Evolutionary conservation across 768 basidiomycete genomes (phyloP).

Genomic region (Wakefieldia striispora): DNA sequence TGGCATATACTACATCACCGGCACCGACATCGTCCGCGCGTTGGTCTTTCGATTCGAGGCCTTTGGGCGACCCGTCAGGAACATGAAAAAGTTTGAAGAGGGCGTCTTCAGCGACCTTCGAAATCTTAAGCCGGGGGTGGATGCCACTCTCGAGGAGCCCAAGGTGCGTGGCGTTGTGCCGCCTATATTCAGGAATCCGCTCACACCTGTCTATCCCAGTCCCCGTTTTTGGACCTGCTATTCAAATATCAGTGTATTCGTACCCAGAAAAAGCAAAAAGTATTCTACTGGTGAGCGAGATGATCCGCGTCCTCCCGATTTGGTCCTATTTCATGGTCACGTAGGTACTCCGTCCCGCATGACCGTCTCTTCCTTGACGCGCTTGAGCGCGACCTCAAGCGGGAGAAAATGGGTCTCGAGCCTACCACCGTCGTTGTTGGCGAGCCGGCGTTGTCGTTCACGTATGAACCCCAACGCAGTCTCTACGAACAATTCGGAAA

Average conservation of each 20-base stretch:
- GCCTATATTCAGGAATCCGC: neutral
- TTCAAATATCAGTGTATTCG: conserved; percentile 98
- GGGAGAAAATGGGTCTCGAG: conserved; percentile 88
- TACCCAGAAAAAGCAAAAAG: conserved; percentile 98
- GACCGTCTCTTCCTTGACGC: conserved; percentile 97
- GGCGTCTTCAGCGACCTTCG: conserved; percentile 92
- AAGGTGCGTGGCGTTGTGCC: conserved; percentile 55
- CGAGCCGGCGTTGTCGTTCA: conserved; percentile 87
- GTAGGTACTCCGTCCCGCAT: conserved; percentile 94
- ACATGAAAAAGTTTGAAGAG: conserved; percentile 98
- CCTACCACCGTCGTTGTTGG: conserved; percentile 74
- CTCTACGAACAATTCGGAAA: conserved; percentile 87
- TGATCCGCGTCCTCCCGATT: neutral
- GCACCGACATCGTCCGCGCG: conserved; percentile 94
- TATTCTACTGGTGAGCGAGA: conserved; percentile 86
- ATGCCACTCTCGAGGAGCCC: conserved; percentile 94
- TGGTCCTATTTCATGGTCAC: neutral
- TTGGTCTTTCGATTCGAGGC: conserved; percentile 93
- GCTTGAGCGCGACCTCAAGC: conserved; percentile 92
- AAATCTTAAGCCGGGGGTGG: conserved; percentile 90
- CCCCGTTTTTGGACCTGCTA: conserved; percentile 86
- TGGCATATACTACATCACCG: conserved; percentile 90
- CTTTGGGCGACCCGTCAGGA: conserved; percentile 85
- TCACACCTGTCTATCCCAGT: conserved; percentile 43
- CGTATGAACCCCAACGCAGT: conserved; percentile 80